Conservation (phyloP, 2,329 filamentous ascomycete species). For the Camptophora hylomeconis region DNA sequence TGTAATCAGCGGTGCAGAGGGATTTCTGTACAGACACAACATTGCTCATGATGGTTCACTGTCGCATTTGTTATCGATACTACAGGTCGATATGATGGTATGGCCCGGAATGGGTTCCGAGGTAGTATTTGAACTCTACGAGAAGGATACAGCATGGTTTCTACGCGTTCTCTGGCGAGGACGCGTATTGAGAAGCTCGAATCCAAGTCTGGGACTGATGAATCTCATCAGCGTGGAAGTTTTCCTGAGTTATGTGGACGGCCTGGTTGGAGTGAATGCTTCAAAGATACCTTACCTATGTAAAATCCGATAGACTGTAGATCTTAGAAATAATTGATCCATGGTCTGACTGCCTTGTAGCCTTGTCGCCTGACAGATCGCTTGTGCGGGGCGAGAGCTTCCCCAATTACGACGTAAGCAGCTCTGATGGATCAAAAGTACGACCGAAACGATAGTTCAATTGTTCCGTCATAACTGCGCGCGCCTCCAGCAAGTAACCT, state of each 20-base stretch:
- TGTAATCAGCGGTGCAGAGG: constrained; percentile 29
- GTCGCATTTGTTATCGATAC: constrained; percentile 51
- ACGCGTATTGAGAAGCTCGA: constrained; percentile 51
- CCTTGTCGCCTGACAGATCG: too few relatives aligned
- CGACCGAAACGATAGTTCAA: too few relatives aligned
- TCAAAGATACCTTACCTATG: constrained; percentile 29
- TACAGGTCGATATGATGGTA: constrained; percentile 65
- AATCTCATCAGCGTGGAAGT: constrained; percentile 57
- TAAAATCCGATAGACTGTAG: too few relatives aligned
- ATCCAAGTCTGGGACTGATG: constrained; percentile 52
- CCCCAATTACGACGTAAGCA: too few relatives aligned
- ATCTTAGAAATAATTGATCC: too few relatives aligned
- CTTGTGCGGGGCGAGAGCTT: too few relatives aligned
- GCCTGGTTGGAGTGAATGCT: constrained; percentile 45
- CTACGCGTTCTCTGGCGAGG: constrained; percentile 62
- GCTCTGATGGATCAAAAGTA: too few relatives aligned
- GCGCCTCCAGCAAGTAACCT: too few relatives aligned
- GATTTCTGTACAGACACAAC: constrained; percentile 55
- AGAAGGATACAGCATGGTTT: constrained; percentile 29
- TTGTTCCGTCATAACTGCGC: too few relatives aligned
- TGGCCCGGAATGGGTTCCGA: constrained; percentile 78
- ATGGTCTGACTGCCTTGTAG: too few relatives aligned
- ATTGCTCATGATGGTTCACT: constrained; percentile 69
- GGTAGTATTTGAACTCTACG: constrained; percentile 62
- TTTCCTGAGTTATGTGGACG: constrained; percentile 59